Conservation (phyloP, 2,329 filamentous ascomycete genomes). For the Nothophoma quercina region DNA sequence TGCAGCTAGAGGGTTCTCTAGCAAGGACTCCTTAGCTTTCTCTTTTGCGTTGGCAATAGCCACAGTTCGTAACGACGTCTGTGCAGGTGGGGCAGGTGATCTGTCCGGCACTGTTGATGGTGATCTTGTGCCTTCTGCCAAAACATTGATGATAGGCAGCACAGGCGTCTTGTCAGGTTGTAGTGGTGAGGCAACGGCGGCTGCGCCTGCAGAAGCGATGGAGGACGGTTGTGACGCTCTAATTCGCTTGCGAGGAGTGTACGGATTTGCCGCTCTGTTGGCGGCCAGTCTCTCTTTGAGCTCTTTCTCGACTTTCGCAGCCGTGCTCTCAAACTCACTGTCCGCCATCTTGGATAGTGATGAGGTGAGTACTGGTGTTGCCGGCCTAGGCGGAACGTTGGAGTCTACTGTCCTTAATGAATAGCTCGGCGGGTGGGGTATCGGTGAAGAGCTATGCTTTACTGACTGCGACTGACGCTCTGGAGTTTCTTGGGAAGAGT, state of each 20-base stretch:
- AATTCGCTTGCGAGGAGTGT: slow-evolving; percentile 14
- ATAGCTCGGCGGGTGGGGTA: slow-evolving; percentile 32
- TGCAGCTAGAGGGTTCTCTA: not conserved
- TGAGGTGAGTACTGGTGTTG: slow-evolving; percentile 23
- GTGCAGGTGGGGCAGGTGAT: slow-evolving; percentile 29
- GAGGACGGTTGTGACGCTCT: not conserved
- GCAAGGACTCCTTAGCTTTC: slow-evolving; percentile 6
- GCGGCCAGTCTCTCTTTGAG: slow-evolving; percentile 19
- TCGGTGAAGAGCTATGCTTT: slow-evolving; percentile 27
- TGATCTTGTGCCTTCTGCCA: slow-evolving; percentile 40
- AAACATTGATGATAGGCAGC: slow-evolving; percentile 1
- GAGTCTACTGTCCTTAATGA: slow-evolving; percentile 29
- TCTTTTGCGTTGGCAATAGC: slow-evolving; percentile 28
- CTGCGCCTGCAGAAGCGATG: not conserved
- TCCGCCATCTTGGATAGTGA: slow-evolving; percentile 25
- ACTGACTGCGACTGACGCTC: slow-evolving; percentile 14
- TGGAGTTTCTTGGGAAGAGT: slow-evolving; percentile 43
- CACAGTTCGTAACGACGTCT: slow-evolving; percentile 39
- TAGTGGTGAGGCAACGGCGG: not conserved
- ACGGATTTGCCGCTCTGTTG: slow-evolving; percentile 21
- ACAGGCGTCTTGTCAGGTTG: not conserved
- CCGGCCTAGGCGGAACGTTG: slow-evolving; percentile 29
- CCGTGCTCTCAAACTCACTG: slow-evolving; percentile 18
- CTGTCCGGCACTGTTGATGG: slow-evolving; percentile 46
- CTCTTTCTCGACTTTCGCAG: slow-evolving; percentile 9